A percentile compares a stretch with the other conserved stretches of the same genome.
These are phyloP conservation scores for Pichia terricola DNA, from an alignment of 1,139 yeast genomes.

Conservation along the genomic window DNA sequence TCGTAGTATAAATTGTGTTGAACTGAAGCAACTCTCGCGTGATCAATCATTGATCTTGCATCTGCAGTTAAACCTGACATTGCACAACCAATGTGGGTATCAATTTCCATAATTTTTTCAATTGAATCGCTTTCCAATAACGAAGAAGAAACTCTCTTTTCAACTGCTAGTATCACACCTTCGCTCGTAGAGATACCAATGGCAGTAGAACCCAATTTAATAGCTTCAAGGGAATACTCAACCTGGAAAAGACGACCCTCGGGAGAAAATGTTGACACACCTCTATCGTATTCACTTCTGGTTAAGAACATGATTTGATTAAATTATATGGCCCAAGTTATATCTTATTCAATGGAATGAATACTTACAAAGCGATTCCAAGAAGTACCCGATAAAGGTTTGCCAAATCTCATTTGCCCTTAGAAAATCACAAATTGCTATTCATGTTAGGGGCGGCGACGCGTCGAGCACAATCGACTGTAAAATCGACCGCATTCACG, in stretches of 20 bases:
- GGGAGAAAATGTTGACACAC: slow-evolving; percentile 96
- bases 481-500: too few species aligned
- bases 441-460: too few species aligned
- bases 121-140: slow-evolving; percentile 86
- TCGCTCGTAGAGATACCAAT: slow-evolving; percentile 95
- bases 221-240: slow-evolving; percentile 95
- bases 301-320: slow-evolving; percentile 69
- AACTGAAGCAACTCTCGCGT: slow-evolving; percentile 86
- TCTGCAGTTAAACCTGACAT: slow-evolving; percentile 99
- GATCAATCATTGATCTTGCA: slow-evolving; percentile 97
- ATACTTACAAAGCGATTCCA: too few species aligned
- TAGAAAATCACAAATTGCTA: too few species aligned
- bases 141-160: slow-evolving; percentile 91
- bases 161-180: slow-evolving; percentile 94
- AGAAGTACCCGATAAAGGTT: too few species aligned
- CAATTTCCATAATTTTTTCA: slow-evolving; percentile 94
- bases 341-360: too few species aligned
- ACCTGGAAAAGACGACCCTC: slow-evolving; percentile 98
- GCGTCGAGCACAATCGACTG: too few species aligned
- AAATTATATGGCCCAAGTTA: neutral
- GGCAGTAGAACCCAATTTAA: slow-evolving; percentile 93
- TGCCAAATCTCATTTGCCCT: too few species aligned
- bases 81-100: slow-evolving; percentile 92
- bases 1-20: slow-evolving; percentile 87
- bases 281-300: slow-evolving; percentile 98